Evolutionary conservation across 257 asterid genomes (phyloP).

Genomic region (Salvia miltiorrhiza): DNA sequence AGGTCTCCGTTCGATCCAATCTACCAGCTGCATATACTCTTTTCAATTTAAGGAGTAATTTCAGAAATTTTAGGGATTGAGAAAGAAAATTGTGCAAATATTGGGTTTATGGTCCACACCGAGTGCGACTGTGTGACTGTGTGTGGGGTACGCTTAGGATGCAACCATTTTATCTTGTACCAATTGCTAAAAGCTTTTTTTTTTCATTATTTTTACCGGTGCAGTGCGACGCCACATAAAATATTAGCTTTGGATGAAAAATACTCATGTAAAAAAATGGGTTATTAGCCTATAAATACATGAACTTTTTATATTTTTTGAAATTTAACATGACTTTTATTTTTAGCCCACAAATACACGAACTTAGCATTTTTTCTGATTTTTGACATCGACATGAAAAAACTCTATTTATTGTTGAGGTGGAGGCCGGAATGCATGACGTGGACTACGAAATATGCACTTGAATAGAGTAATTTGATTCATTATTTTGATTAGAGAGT

Average conservation of each 20-base stretch:
- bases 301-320: too few relatives aligned
- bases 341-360: too few relatives aligned
- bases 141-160: constrained; percentile 4
- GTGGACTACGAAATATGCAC: too few relatives aligned
- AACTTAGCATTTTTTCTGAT: too few relatives aligned
- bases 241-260: background rate
- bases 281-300: too few relatives aligned
- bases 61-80: constrained; percentile 9
- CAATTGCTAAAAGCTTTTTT: background rate
- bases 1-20: constrained; percentile 26
- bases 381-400: too few relatives aligned
- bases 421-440: too few relatives aligned
- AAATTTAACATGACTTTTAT: too few relatives aligned
- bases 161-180: background rate
- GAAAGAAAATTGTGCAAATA: constrained; percentile 13
- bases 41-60: constrained; percentile 12
- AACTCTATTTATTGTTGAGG: too few relatives aligned
- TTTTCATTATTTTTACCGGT: background rate
- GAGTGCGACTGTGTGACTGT: constrained; percentile 18
- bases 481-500: too few relatives aligned
- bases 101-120: constrained; percentile 28
- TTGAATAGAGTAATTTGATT: too few relatives aligned
- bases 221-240: too few relatives aligned
- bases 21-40: background rate
- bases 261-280: background rate